These are phyloP conservation scores for Populus hybrid DNA, from an alignment of 441 rosid species.

Conservation along the genomic window DNA sequence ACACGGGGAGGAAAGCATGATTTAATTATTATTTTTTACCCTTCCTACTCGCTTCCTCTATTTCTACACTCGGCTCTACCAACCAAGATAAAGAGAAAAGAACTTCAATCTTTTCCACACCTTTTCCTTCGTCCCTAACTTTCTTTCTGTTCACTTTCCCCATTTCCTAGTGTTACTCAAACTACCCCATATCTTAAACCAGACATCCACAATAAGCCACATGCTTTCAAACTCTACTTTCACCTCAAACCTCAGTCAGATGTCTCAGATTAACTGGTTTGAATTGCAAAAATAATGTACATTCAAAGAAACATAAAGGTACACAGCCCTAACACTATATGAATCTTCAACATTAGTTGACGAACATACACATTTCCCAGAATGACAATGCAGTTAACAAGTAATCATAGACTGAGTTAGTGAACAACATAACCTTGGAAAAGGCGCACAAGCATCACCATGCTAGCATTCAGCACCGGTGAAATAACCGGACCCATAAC, in stretches of 20 bases:
- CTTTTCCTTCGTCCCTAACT: neutral
- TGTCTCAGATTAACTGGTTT: neutral
- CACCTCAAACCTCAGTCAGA: neutral
- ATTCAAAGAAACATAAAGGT: neutral
- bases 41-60: neutral
- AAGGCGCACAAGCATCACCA: conserved; percentile 70
- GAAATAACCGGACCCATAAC: conserved; percentile 84
- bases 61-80: neutral
- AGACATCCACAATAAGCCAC: neutral
- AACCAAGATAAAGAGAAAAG: neutral
- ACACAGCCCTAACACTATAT: too few species aligned
- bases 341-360: too few species aligned
- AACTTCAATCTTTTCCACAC: neutral
- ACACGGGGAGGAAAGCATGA: neutral
- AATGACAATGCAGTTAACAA: neutral
- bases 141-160: neutral
- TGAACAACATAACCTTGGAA: conserved; percentile 51
- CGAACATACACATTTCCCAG: too few species aligned
- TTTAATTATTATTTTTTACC: neutral
- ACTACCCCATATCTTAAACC: neutral
- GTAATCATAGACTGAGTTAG: neutral
- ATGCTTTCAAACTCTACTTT: neutral
- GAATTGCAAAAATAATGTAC: neutral
- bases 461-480: conserved; percentile 70
- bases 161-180: neutral